Conservation (phyloP, 2,329 filamentous ascomycete species). For the Exserohilum rostratum region DNA sequence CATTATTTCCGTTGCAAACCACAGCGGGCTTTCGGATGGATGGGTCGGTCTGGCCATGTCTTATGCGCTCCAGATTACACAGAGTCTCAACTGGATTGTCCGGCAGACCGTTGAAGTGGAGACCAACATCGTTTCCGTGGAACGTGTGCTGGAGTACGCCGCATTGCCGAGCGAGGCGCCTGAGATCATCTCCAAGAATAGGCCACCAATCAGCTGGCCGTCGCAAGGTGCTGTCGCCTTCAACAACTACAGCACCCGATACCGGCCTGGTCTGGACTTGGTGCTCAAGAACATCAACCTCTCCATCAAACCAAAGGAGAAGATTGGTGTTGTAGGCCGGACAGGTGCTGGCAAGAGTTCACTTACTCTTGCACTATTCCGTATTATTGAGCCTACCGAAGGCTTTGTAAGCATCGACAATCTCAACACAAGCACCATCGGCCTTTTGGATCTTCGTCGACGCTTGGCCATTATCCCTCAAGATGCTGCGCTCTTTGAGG, state of each 20-base stretch:
- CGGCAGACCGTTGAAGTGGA: slow-evolving; percentile 99
- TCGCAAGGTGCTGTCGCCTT: slow-evolving; percentile 87
- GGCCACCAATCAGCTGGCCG: slow-evolving; percentile 90
- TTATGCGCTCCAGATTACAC: slow-evolving; percentile 95
- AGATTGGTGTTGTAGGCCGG: slow-evolving; percentile 95
- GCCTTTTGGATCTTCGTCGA: slow-evolving; percentile 83
- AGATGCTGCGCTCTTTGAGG: slow-evolving; percentile 94
- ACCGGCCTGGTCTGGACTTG: slow-evolving; percentile 85
- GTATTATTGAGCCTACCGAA: slow-evolving; percentile 85
- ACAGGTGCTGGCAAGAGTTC: slow-evolving; percentile 97
- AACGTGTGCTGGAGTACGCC: slow-evolving; percentile 96
- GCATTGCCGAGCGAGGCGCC: slow-evolving; percentile 89
- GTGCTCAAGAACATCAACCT: slow-evolving; percentile 92
- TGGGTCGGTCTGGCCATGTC: slow-evolving; percentile 94
- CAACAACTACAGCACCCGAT: slow-evolving; percentile 91
- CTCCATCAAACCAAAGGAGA: slow-evolving; percentile 93
- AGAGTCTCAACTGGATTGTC: slow-evolving; percentile 98
- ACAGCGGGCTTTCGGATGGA: slow-evolving; percentile 69
- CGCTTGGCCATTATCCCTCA: slow-evolving; percentile 96
- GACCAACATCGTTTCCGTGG: slow-evolving; percentile 99
- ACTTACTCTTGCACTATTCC: slow-evolving; percentile 88
- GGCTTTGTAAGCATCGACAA: slow-evolving; percentile 89
- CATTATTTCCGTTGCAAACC: slow-evolving; percentile 76
- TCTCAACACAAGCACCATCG: slow-evolving; percentile 88
- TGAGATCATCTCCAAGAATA: slow-evolving; percentile 86